Percentiles rank a stretch among this genome's conserved stretches.
Evolutionary conservation across 2,329 filamentous ascomycete species (phyloP).

Genomic region (Arthroderma uncinatum): DNA sequence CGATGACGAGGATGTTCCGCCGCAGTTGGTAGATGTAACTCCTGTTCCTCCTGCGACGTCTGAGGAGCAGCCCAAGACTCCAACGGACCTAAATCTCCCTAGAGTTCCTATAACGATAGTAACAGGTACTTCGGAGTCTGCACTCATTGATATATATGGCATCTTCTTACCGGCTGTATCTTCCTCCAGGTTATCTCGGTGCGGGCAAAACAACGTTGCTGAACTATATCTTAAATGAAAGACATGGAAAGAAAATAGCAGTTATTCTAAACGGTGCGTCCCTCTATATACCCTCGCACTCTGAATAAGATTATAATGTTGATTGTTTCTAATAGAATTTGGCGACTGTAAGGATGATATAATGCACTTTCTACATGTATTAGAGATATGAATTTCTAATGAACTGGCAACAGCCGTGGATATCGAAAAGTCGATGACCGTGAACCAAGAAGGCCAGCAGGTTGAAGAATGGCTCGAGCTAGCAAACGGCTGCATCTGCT

Average conservation of each 20-base stretch:
- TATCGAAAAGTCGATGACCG: slow-evolving; percentile 89
- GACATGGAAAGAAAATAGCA: slow-evolving; percentile 95
- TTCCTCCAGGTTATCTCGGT: slow-evolving; percentile 66
- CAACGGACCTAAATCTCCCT: slow-evolving; percentile 20
- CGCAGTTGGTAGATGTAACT: slow-evolving; percentile 34
- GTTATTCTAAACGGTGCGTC: slow-evolving; percentile 80
- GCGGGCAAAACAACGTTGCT: slow-evolving; percentile 91
- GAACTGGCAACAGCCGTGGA: slow-evolving; percentile 55
- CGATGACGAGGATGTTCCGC: slow-evolving; percentile 34
- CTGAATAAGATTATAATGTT: background rate
- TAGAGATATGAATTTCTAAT: background rate
- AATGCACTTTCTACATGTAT: background rate
- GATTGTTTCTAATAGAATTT: slow-evolving; percentile 48
- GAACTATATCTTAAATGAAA: slow-evolving; percentile 89
- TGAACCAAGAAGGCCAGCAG: slow-evolving; percentile 70
- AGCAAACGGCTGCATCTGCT: slow-evolving; percentile 94
- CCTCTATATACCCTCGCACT: background rate
- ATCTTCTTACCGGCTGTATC: background rate
- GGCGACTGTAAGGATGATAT: slow-evolving; percentile 52
- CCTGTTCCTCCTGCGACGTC: slow-evolving; percentile 21
- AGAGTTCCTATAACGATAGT: slow-evolving; percentile 43
- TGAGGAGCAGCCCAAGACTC: slow-evolving; percentile 18
- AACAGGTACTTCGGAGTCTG: slow-evolving; percentile 29
- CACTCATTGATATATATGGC: background rate
- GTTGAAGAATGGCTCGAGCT: slow-evolving; percentile 93